A percentile compares a stretch with the other conserved stretches of the same genome.
These are phyloP conservation scores for Mycena maculata DNA, from an alignment of 768 basidiomycete species.

Conservation along the genomic window DNA sequence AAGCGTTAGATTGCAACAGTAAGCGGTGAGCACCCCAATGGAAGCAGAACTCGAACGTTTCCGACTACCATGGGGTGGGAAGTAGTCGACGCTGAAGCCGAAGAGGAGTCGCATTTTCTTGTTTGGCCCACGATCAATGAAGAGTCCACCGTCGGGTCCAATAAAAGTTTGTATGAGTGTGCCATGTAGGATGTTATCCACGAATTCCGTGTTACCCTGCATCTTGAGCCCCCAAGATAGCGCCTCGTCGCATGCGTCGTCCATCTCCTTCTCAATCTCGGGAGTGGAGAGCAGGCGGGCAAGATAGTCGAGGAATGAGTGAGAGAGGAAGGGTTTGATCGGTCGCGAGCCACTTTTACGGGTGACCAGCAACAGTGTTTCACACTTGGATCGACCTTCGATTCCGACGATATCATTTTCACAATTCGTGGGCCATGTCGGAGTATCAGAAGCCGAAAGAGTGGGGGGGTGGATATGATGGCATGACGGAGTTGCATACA, in stretches of 20 bases:
- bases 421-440: constrained; percentile 4
- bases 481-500: constrained; percentile 18
- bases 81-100: constrained; percentile 40
- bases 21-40: constrained; percentile 40
- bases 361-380: background rate
- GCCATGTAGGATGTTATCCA: too few species aligned
- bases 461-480: constrained; percentile 18
- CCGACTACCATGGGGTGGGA: constrained; percentile 38
- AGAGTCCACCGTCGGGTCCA: too few species aligned
- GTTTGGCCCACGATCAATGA: too few species aligned
- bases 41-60: constrained; percentile 31
- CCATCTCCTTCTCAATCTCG: constrained; percentile 7
- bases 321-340: constrained; percentile 9
- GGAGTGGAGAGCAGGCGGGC: constrained; percentile 25
- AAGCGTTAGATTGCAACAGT: constrained; percentile 41
- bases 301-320: constrained; percentile 18
- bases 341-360: background rate
- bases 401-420: constrained; percentile 11
- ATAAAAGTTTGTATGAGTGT: too few species aligned
- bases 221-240: too few species aligned
- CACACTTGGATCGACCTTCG: constrained; percentile 1
- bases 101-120: constrained; percentile 30
- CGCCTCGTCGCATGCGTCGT: background rate
- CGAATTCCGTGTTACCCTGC: too few species aligned
- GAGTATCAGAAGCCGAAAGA: background rate